These are phyloP conservation scores for Xylaria sp. DNA, from an alignment of 495 filamentous ascomycete genomes.

Conservation along the genomic window DNA sequence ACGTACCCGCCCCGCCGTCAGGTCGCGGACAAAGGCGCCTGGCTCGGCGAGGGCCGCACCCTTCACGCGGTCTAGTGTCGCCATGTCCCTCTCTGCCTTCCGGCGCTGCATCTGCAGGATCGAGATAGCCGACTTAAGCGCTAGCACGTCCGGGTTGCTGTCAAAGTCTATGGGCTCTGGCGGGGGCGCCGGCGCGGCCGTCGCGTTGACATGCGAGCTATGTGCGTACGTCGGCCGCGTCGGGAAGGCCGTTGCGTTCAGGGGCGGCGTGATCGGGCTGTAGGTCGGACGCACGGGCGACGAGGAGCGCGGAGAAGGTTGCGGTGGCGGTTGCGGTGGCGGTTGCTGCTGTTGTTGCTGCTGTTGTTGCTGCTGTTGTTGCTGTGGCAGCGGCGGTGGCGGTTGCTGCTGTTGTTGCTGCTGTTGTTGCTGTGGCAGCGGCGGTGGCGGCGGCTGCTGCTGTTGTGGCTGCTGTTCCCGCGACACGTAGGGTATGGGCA, in stretches of 20 bases:
- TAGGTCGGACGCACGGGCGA: constrained; percentile 49
- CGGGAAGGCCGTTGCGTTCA: constrained; percentile 36
- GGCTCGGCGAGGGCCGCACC: constrained; percentile 70
- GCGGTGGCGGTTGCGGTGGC: constrained; percentile 15
- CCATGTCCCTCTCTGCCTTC: constrained; percentile 75
- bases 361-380: too few relatives aligned
- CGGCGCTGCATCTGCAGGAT: constrained; percentile 84
- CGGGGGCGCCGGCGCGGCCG: constrained; percentile 55
- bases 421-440: constrained; percentile 20
- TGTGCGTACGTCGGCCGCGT: constrained; percentile 51
- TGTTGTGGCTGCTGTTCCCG: constrained; percentile 16
- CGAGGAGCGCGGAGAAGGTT: constrained; percentile 32
- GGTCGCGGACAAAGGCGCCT: constrained; percentile 67
- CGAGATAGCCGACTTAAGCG: constrained; percentile 77
- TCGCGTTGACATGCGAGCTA: constrained; percentile 45
- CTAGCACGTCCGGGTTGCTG: constrained; percentile 83
- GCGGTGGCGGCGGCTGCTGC: constrained; percentile 11
- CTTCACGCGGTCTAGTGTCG: constrained; percentile 67
- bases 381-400: constrained; percentile 15
- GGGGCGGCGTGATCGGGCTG: constrained; percentile 55
- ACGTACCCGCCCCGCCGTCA: constrained; percentile 60
- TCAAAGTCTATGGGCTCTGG: constrained; percentile 75
- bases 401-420: too few relatives aligned
- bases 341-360: too few relatives aligned
- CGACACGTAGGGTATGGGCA: constrained; percentile 20